Base-by-base conservation (phyloP, 345 rosid genomes). In the Turnera subulata region DNA sequence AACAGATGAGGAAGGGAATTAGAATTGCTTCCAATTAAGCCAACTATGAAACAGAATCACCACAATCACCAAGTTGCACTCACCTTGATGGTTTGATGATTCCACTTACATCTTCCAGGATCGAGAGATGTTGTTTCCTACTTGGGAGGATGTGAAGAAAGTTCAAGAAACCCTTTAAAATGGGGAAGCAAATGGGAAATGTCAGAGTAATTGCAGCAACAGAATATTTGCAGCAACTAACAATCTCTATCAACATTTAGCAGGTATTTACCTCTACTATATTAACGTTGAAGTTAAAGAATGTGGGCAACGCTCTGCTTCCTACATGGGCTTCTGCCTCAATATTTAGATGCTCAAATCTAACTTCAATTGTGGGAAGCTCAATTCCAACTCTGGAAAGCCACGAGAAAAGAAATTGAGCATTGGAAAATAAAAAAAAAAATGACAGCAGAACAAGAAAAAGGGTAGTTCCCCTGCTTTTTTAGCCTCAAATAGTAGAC, bases 51-150 rank as follows among this genome's bases (percentile, higher is more conserved):
- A n/a, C n/a, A n/a, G n/a, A 21, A 12, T 7, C 21, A 11, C 23
- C 11, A 48, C 37, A 37, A 15, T 7, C 11, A 29, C 18, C 2
- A 37, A 6, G 11, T 7, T 13, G 0, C 22, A 19, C 39, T 51
- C 62, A 85, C 93, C 90, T 80, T 62, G 83, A 73, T 6, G 95
- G 96, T 61, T 75, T 89, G 61, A 89, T 55, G 56, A 84, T 62
- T 60, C 96, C 96, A 29, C 74, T 84, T 22, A 82, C 79, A 65
- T 86, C 82, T 11, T 79, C 69, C 35, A 89, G 96, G 61, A 89
- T 86, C 9, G 82, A 70, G 25, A 82, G 42, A 19, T 63, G 76
- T 70, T 62, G 78, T 69, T 78, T 89, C 55, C 60, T 73, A 67
- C 68, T 79, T 11, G 77, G 75, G 64, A 82, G 50, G 52, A 89